phyloP scores from a whole-genome alignment of 2,329 filamentous ascomycete genomes.

The Pyrenochaeta sp. region DNA sequence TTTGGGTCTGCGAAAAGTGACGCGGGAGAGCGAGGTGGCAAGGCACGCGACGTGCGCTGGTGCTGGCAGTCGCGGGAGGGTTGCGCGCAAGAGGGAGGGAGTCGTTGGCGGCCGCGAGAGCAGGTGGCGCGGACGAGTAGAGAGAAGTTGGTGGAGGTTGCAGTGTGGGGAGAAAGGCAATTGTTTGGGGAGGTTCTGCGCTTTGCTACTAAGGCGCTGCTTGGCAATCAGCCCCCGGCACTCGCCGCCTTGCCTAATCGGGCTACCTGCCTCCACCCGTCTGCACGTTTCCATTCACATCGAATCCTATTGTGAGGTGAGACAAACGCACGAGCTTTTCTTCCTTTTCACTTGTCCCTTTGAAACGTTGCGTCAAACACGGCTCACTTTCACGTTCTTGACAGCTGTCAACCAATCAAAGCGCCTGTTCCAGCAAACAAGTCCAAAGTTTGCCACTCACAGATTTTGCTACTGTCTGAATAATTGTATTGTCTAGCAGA shows the following conservation, averaged over 20 bases:
- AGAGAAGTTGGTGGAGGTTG: slow-evolving; percentile 9
- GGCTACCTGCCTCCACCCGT: not conserved
- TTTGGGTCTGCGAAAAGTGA: slow-evolving; percentile 19
- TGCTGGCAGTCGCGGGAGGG: slow-evolving; percentile 21
- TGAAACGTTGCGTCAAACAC: no score
- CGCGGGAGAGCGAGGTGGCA: slow-evolving; percentile 30
- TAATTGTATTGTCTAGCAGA: no score
- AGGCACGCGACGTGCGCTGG: slow-evolving; percentile 28
- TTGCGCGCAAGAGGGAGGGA: no score
- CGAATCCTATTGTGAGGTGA: no score
- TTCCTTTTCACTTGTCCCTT: no score
- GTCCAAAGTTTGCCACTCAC: no score
- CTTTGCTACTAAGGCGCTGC: slow-evolving; percentile 17
- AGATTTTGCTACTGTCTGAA: no score
- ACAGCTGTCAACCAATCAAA: no score
- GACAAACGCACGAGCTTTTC: no score
- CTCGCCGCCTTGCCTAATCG: slow-evolving; percentile 12
- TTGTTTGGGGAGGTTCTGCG: slow-evolving; percentile 17
- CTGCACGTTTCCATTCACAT: not conserved
- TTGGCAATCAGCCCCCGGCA: slow-evolving; percentile 17
- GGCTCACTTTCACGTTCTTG: no score
- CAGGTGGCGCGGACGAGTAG: slow-evolving; percentile 15
- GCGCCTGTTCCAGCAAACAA: no score
- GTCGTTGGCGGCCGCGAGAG: slow-evolving; percentile 18
- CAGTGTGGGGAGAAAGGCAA: slow-evolving; percentile 13